Evolutionary conservation across 1,284 basidiomycete species (phyloP).

Genomic region (Trichosporon faecale): DNA sequence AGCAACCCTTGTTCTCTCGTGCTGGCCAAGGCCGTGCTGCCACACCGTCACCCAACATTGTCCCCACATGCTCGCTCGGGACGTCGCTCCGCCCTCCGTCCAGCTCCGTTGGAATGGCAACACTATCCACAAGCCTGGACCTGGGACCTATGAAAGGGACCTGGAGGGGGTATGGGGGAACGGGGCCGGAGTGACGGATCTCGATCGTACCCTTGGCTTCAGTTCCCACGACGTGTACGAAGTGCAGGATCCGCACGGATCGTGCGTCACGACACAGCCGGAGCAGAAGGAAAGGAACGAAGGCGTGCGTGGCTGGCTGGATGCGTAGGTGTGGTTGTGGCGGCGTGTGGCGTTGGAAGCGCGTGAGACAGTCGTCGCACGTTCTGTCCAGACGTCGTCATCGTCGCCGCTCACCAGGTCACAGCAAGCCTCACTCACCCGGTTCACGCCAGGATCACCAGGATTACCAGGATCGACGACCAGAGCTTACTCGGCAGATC

Average conservation of each 20-base stretch:
- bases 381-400: neutral
- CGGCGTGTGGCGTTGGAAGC: neutral
- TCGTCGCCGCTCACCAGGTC: neutral
- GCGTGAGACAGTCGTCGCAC: slow-evolving; percentile 1
- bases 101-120: neutral
- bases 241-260: neutral
- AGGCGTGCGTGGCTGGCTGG: neutral
- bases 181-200: neutral
- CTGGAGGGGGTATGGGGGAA: neutral
- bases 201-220: neutral
- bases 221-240: neutral
- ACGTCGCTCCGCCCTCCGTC: neutral
- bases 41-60: neutral
- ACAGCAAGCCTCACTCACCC: too few species aligned
- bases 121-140: neutral
- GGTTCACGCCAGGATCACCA: neutral
- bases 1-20: neutral
- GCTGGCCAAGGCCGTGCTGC: neutral
- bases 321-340: neutral
- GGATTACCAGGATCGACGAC: neutral
- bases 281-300: neutral
- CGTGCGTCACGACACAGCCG: neutral
- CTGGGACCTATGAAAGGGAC: neutral
- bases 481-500: slow-evolving; percentile 2
- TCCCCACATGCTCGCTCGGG: neutral